A percentile compares a stretch with the other conserved stretches of the same genome.
Conservation (phyloP, 345 rosid genomes). For the Clarkia xantiana region DNA sequence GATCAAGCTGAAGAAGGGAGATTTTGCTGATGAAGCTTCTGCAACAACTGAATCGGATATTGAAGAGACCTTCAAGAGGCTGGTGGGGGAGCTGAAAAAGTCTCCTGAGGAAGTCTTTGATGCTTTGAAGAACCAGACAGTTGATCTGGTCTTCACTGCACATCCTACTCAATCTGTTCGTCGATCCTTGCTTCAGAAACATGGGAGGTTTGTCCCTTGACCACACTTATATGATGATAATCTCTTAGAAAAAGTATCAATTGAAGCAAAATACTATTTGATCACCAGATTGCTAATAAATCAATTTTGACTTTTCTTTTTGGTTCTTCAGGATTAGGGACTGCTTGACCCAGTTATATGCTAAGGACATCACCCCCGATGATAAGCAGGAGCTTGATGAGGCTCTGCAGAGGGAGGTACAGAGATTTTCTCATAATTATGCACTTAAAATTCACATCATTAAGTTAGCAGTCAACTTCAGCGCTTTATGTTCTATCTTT, state of each 20-base stretch:
- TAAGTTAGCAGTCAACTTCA: too few species aligned
- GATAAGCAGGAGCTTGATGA: slow-evolving; percentile 98
- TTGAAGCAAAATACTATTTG: background rate
- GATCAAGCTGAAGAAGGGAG: slow-evolving; percentile 77
- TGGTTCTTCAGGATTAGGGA: slow-evolving; percentile 47
- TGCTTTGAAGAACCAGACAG: slow-evolving; percentile 92
- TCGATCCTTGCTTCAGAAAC: slow-evolving; percentile 91
- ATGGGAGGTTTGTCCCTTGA: slow-evolving; percentile 50
- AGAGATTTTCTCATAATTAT: background rate
- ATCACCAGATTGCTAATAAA: background rate
- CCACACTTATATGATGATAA: background rate
- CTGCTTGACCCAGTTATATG: slow-evolving; percentile 80
- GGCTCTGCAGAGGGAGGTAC: slow-evolving; percentile 92
- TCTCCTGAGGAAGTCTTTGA: slow-evolving; percentile 84
- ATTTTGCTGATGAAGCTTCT: slow-evolving; percentile 62
- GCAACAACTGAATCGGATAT: slow-evolving; percentile 90
- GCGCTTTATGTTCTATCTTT: too few species aligned
- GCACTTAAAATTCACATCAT: too few species aligned
- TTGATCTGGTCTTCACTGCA: slow-evolving; percentile 91
- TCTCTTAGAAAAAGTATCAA: background rate
- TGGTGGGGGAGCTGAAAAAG: slow-evolving; percentile 56
- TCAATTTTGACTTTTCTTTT: background rate
- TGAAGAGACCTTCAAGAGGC: slow-evolving; percentile 85
- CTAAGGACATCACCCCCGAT: slow-evolving; percentile 91
- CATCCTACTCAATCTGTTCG: slow-evolving; percentile 98